These are phyloP conservation scores for Botrytis hyacinthi DNA, from an alignment of 2,329 filamentous ascomycete species.

Conservation along the genomic window DNA sequence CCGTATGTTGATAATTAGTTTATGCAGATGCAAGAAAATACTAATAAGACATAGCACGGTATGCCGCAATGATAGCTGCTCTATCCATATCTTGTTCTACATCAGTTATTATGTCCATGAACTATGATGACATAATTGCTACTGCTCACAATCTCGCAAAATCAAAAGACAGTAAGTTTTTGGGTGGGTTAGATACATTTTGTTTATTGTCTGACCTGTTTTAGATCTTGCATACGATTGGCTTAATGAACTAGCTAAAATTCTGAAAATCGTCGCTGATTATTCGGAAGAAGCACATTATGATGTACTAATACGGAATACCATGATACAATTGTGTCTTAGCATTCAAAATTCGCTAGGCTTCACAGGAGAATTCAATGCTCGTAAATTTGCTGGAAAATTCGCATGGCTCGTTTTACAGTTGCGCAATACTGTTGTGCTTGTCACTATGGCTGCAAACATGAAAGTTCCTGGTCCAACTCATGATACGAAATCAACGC, in stretches of 20 bases:
- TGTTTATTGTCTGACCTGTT: conserved; percentile 15
- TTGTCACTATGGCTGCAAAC: conserved; percentile 63
- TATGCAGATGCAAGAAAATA: background rate
- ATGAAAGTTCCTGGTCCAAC: conserved; percentile 43
- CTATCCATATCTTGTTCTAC: conserved; percentile 54
- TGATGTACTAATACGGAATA: conserved; percentile 71
- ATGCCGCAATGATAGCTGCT: conserved; percentile 59
- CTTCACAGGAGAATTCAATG: conserved; percentile 61
- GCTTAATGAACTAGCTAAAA: conserved; percentile 64
- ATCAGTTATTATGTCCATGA: conserved; percentile 46
- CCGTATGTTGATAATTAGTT: conserved; percentile 41
- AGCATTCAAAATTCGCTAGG: conserved; percentile 78
- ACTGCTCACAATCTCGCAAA: conserved; percentile 48
- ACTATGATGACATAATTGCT: conserved; percentile 71
- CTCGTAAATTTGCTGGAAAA: conserved; percentile 67
- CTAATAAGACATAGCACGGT: conserved; percentile 45
- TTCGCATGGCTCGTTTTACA: conserved; percentile 74
- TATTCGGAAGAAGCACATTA: conserved; percentile 74
- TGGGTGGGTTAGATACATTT: background rate
- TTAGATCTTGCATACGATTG: conserved; percentile 61
- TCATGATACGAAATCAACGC: conserved; percentile 54
- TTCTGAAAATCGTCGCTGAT: conserved; percentile 73
- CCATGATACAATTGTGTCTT: conserved; percentile 70
- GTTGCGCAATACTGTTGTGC: conserved; percentile 67
- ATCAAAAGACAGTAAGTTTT: conserved; percentile 29